Conservation (phyloP, 2,329 filamentous ascomycete genomes). For the Arthrinium puccinioides region DNA sequence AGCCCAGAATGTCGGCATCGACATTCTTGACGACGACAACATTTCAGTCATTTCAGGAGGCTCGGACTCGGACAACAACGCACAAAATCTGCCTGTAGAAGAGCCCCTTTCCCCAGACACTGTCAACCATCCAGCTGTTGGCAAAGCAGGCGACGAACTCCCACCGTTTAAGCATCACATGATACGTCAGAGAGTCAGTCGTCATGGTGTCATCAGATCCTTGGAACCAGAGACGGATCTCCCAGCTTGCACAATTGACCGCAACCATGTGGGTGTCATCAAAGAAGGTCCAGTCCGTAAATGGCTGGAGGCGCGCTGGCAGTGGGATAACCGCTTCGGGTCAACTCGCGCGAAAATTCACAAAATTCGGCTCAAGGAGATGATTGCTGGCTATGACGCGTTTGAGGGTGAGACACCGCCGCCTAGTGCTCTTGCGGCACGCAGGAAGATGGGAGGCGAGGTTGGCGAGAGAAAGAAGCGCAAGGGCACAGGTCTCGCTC, state of each 20-base stretch:
- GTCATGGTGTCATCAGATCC: constrained; percentile 66
- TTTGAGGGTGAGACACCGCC: constrained; percentile 73
- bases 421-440: constrained; percentile 72
- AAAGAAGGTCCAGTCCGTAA: constrained; percentile 74
- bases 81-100: constrained; percentile 19
- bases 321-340: constrained; percentile 68
- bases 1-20: constrained; percentile 72
- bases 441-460: constrained; percentile 45
- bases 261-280: constrained; percentile 65
- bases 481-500: constrained; percentile 30
- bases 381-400: constrained; percentile 62
- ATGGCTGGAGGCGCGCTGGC: constrained; percentile 69
- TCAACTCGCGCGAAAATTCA: constrained; percentile 65
- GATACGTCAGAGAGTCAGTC: constrained; percentile 82
- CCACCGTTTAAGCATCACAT: constrained; percentile 78
- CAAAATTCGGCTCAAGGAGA: constrained; percentile 65
- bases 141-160: constrained; percentile 79
- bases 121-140: constrained; percentile 42
- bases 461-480: constrained; percentile 47
- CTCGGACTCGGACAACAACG: constrained; percentile 26
- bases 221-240: constrained; percentile 60
- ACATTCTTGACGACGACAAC: constrained; percentile 72
- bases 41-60: constrained; percentile 64
- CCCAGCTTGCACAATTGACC: constrained; percentile 54
- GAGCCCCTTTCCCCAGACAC: constrained; percentile 7